Base-by-base conservation (phyloP, 192 early-diverging fungal species). In the Chytriomyces confervae region DNA sequence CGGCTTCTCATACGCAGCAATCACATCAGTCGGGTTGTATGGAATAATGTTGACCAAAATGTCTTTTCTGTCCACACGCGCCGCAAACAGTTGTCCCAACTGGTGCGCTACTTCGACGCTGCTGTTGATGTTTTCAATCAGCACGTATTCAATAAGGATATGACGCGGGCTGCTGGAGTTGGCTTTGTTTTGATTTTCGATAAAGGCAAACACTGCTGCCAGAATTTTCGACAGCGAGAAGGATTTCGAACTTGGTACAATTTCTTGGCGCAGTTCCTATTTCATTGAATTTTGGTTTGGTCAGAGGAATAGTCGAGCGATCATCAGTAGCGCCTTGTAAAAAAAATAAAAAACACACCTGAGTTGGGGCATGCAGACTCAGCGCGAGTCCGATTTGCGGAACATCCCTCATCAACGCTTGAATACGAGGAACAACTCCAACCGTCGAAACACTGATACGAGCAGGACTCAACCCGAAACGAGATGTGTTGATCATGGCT, bases 31-130 rank as follows among this genome's bases (percentile, higher is more conserved):
- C 64, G 80, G 78, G 73, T 89, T 89, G 70, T 88, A 89, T 5
- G 88, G 88, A 57, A 89, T 89, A 23, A 89, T 76, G 75, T 89
- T 89, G 62, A 88, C 63, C 11, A 89, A 62, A 24, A 87, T 82
- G 45, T 82, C 80, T 48, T 71, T 78, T 16, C 48, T 9, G 18
- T 45, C 50, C 7, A 53, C 69, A 24, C 76, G 72, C 20, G 66
- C 77, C 13, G 83, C 64, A 57, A 88, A 78, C 7, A 89, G 81
- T 49, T 77, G 48, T 8, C 88, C 88, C 7, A 89, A 81, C 47
- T 86, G 68, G 62, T 84, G 80, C 7, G 86, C 88, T 16, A 80
- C 78, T 61, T 79, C 76, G 6, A 36, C 47, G 0, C 85, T 77
- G 49, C 84, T 83, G 82, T 89, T 89, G 61, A 89, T 76, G 47